phyloP scores from a whole-genome alignment of 306 rosid genomes.

The Cicer chorassanicum region DNA sequence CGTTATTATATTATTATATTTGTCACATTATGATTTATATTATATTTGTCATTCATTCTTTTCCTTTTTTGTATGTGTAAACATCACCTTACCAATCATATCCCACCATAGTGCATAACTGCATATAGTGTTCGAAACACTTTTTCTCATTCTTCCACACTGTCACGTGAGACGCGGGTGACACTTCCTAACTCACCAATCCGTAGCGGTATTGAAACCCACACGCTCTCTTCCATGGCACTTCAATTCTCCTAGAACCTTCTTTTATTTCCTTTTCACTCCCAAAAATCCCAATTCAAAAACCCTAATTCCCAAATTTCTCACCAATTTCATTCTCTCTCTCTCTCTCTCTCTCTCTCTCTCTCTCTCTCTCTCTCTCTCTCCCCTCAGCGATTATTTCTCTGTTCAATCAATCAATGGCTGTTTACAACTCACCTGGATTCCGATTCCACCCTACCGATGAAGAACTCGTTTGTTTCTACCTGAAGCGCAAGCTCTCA shows the following conservation, averaged over 20 bases:
- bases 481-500: slow-evolving; percentile 71
- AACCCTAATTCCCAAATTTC: slow-evolving; percentile 17
- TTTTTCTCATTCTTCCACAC: neutral
- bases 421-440: slow-evolving; percentile 69
- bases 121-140: neutral
- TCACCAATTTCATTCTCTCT: neutral
- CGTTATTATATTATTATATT: too few species aligned
- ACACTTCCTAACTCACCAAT: neutral
- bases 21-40: neutral
- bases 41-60: neutral
- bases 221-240: neutral
- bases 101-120: neutral
- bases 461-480: slow-evolving; percentile 76
- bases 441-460: slow-evolving; percentile 98
- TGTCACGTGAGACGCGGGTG: neutral
- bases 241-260: neutral
- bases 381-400: neutral
- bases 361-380: neutral
- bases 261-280: neutral
- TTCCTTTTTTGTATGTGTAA: neutral
- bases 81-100: neutral
- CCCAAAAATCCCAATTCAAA: neutral
- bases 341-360: neutral
- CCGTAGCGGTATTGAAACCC: slow-evolving; percentile 3
- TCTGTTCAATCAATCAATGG: slow-evolving; percentile 46